phyloP scores from a whole-genome alignment of 306 rosid genomes.

The Malus sylvestris region DNA sequence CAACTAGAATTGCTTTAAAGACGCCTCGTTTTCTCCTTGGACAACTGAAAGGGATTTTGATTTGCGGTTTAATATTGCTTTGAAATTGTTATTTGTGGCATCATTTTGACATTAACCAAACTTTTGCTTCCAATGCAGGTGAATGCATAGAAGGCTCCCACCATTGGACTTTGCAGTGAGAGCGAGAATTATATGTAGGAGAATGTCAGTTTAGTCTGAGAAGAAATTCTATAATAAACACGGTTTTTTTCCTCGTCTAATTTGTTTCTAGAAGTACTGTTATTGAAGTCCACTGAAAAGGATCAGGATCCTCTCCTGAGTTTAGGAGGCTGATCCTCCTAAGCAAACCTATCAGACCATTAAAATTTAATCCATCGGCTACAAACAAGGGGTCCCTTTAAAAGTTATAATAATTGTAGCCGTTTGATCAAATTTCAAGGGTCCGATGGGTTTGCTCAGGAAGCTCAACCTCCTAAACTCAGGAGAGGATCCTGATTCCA shows the following conservation, averaged over 20 bases:
- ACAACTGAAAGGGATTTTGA: neutral
- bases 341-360: too few relatives aligned
- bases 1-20: too few relatives aligned
- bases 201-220: neutral
- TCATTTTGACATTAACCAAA: neutral
- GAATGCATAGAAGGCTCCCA: neutral
- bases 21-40: neutral
- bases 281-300: neutral
- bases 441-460: too few relatives aligned
- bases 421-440: too few relatives aligned
- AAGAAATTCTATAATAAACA: neutral
- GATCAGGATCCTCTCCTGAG: too few relatives aligned
- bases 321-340: too few relatives aligned
- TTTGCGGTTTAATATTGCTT: neutral
- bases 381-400: too few relatives aligned
- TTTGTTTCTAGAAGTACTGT: neutral
- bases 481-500: neutral
- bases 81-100: neutral
- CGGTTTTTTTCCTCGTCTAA: neutral
- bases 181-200: neutral
- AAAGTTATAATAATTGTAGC: too few relatives aligned
- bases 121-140: neutral
- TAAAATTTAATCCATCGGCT: too few relatives aligned
- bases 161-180: neutral
- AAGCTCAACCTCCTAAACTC: too few relatives aligned